phyloP scores from a whole-genome alignment of 2,329 filamentous ascomycete species.

The Dissoconium aciculare region DNA sequence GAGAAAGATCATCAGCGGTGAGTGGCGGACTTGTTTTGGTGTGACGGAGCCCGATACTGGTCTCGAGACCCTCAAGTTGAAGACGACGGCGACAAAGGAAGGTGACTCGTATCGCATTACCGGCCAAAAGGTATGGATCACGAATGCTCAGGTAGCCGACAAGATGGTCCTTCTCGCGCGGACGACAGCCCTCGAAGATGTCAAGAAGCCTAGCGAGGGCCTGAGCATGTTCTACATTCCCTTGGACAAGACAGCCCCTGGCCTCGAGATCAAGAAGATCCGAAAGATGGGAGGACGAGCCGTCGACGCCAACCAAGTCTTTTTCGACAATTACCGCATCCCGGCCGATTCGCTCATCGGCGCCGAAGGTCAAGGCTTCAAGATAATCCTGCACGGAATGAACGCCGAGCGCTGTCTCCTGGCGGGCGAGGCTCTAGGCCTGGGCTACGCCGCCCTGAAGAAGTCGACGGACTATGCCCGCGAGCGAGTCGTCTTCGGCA shows the following conservation, averaged over 20 bases:
- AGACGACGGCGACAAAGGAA: slow-evolving; percentile 47
- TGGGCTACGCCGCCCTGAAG: slow-evolving; percentile 53
- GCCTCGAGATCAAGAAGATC: slow-evolving; percentile 55
- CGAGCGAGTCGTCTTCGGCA: slow-evolving; percentile 39
- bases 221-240: slow-evolving; percentile 71
- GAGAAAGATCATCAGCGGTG: slow-evolving; percentile 55
- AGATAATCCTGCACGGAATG: slow-evolving; percentile 42
- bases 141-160: slow-evolving; percentile 63
- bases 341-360: slow-evolving; percentile 52
- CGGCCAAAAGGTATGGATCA: slow-evolving; percentile 83
- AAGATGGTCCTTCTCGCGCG: slow-evolving; percentile 75
- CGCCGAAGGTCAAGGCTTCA: slow-evolving; percentile 60
- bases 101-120: slow-evolving; percentile 51
- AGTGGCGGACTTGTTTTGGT: slow-evolving; percentile 62
- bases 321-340: slow-evolving; percentile 66
- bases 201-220: slow-evolving; percentile 55
- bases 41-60: slow-evolving; percentile 76
- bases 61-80: slow-evolving; percentile 58
- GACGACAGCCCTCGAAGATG: slow-evolving; percentile 54
- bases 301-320: slow-evolving; percentile 75
- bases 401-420: slow-evolving; percentile 35
- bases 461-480: slow-evolving; percentile 30
- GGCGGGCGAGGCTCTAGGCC: slow-evolving; percentile 63
- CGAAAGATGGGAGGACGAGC: slow-evolving; percentile 75
- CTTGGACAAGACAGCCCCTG: slow-evolving; percentile 43